phyloP scores from a whole-genome alignment of 2,329 filamentous ascomycete species.

The Hypoxylon sp. region DNA sequence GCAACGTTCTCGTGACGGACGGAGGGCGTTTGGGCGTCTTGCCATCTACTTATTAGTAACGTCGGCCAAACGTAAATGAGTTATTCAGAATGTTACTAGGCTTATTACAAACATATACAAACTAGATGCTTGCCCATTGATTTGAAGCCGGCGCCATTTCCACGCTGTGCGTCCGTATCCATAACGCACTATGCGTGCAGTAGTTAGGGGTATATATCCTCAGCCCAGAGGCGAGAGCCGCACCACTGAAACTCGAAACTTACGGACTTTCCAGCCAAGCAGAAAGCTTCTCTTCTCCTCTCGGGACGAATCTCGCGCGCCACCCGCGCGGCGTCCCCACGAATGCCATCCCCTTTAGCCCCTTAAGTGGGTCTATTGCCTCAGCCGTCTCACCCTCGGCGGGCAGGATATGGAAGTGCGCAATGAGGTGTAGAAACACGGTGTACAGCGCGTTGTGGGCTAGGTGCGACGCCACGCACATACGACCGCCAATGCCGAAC shows the following conservation, averaged over 20 bases:
- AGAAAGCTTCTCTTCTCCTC: slow-evolving; percentile 27
- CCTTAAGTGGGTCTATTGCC: slow-evolving; percentile 32
- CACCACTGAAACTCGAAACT: too few relatives aligned
- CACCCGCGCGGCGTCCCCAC: slow-evolving; percentile 32
- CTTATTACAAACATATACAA: not conserved
- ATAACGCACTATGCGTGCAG: not conserved
- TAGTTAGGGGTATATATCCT: not conserved
- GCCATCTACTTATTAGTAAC: slow-evolving; percentile 41
- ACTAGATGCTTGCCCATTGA: too few relatives aligned
- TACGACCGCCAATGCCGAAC: slow-evolving; percentile 65
- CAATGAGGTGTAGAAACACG: slow-evolving; percentile 62
- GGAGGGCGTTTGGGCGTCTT: slow-evolving; percentile 58
- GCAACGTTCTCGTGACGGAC: slow-evolving; percentile 64
- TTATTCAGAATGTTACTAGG: not conserved
- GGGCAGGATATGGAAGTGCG: slow-evolving; percentile 60
- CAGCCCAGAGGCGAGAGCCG: too few relatives aligned
- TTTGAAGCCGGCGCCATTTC: too few relatives aligned
- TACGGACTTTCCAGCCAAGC: slow-evolving; percentile 30
- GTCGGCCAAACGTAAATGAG: not conserved
- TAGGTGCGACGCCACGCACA: slow-evolving; percentile 66
- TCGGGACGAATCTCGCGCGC: slow-evolving; percentile 30
- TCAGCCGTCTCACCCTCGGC: slow-evolving; percentile 35
- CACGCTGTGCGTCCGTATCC: not conserved
- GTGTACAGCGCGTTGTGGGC: slow-evolving; percentile 66
- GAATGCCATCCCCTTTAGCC: slow-evolving; percentile 25